Conservation (phyloP, 176 grass and related monocot genomes). For the Puya raimondii region DNA sequence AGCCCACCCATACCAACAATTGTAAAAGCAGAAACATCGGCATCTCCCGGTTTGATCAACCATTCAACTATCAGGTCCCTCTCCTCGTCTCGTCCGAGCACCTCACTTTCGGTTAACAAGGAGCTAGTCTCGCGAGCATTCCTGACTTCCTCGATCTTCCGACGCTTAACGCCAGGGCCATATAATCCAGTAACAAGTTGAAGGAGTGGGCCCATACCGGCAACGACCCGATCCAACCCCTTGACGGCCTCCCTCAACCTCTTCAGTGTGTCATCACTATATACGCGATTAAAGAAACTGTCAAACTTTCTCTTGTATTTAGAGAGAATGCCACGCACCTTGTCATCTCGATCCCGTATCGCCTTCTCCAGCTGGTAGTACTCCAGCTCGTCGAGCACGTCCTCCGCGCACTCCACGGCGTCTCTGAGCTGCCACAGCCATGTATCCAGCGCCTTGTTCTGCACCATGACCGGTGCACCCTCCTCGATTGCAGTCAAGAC, state of each 20-base stretch:
- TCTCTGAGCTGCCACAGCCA: constrained; percentile 25
- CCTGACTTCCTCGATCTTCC: not conserved
- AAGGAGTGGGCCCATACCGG: constrained; percentile 4
- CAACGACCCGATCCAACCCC: constrained; percentile 2
- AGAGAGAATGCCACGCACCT: constrained; percentile 1
- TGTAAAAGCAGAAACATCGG: constrained; percentile 3
- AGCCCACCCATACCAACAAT: constrained; percentile 10
- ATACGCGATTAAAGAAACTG: not conserved
- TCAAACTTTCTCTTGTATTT: constrained; percentile 3
- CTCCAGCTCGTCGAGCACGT: constrained; percentile 15
- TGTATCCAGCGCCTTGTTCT: not conserved
- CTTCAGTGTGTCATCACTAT: not conserved
- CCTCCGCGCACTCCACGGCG: constrained; percentile 5
- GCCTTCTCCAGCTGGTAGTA: not conserved
- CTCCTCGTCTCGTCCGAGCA: constrained; percentile 15
- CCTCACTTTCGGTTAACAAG: not conserved
- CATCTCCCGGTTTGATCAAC: not conserved
- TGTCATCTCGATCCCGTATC: not conserved
- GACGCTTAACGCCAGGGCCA: not conserved
- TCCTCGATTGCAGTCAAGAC: no score
- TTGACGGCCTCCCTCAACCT: constrained; percentile 3
- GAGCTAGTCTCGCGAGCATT: constrained; percentile 8
- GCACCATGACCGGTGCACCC: no score
- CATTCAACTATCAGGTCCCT: not conserved
- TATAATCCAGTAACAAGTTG: not conserved